Conservation (phyloP, 192 early-diverging fungal genomes). For the Linnemannia hyalina region DNA sequence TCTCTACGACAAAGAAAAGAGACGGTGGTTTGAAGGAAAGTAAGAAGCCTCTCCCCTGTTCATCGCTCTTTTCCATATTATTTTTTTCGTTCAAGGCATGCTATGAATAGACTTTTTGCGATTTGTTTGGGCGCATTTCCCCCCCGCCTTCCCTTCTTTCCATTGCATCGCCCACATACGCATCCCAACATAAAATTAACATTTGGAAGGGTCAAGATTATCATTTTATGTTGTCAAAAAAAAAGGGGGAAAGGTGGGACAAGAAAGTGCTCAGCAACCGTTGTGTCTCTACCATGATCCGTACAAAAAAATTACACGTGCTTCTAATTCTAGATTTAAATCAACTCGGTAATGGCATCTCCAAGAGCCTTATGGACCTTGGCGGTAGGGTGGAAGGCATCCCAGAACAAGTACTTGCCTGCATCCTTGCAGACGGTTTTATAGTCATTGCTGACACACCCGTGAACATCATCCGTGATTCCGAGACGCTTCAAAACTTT, state of each 20-base stretch:
- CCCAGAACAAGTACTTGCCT: conserved; percentile 35
- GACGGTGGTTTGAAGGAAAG: too few relatives aligned
- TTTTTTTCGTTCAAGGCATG: not conserved
- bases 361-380: conserved; percentile 40
- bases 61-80: not conserved
- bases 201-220: too few relatives aligned
- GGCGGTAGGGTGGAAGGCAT: conserved; percentile 34
- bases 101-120: too few relatives aligned
- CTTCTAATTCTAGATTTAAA: conserved; percentile 8
- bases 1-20: too few relatives aligned
- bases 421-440: conserved; percentile 41
- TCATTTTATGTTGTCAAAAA: too few relatives aligned
- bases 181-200: not conserved
- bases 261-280: not conserved
- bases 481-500: conserved; percentile 24
- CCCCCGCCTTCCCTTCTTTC: too few relatives aligned
- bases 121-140: too few relatives aligned
- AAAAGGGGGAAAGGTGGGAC: not conserved
- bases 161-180: not conserved
- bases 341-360: conserved; percentile 11
- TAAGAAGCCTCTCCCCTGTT: too few relatives aligned
- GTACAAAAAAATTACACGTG: not conserved
- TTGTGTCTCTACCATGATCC: not conserved
- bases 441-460: conserved; percentile 48
- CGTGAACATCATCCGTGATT: conserved; percentile 31